Evolutionary conservation across 1,284 basidiomycete species (phyloP), one percentile per base, ranked within the genome.

Genomic region (Ustilago cynodontis): DNA sequence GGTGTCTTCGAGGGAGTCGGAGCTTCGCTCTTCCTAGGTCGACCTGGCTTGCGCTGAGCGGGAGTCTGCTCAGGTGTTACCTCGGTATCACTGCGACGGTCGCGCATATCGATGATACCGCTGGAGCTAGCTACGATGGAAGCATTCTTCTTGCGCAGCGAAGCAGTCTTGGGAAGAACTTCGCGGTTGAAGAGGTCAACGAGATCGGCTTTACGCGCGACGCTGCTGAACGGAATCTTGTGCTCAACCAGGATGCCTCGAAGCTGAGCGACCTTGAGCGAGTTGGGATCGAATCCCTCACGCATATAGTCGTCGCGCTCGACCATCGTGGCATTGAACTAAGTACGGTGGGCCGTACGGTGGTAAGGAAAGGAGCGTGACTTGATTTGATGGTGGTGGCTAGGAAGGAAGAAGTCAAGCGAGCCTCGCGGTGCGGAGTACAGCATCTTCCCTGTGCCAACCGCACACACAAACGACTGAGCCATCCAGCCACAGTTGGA

Each of bases 171-270:
- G 78, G 79, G 52, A 63, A 73, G 41, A 68, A 83, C 53, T 65
- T 77, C 88, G 62, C 90, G 88, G 67, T 94, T 90, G 87, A 95
- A 98, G 4, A 92, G 87, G 43, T 90, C 88, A 11, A 98, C 90
- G 26, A 98, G 90, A 80, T 93, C 94, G 7, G 91, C 88, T 87
- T 98, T 98, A 72, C 93, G 93, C 80, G 93, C 92, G 1, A 91
- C 90, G 3, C 91, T 90, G 7, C 93, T 90, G 86, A 92, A 93
- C 33, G 88, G 88, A 80, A 96, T 88, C 71, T 92, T 90, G 87
- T 98, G 93, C 82, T 92, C 92, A 43, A 92, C 90, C 57, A 98
- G 89, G 61, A 98, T 86, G 14, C 92, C 92, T 13, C 93, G 89
- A 7, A 96, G 88, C 82, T 95, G 92, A 16, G 93, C 89, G 37